phyloP scores from a whole-genome alignment of 306 rosid genomes.

The Hippophae gyantsensis region DNA sequence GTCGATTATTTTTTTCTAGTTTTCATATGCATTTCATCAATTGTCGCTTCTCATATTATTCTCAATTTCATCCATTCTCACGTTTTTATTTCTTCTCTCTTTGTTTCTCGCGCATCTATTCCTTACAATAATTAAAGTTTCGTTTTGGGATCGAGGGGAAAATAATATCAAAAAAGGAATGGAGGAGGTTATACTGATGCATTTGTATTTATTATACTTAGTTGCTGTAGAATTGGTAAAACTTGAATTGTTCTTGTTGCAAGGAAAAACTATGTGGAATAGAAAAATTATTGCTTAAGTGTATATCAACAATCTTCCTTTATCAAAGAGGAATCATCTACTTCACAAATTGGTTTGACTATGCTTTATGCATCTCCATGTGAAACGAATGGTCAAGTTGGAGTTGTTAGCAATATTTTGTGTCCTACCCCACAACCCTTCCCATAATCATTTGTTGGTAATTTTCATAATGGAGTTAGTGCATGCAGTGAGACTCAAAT shows the following conservation, averaged over 20 bases:
- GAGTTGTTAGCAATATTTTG: slow-evolving; percentile 52
- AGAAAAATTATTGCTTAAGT: slow-evolving; percentile 53
- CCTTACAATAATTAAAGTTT: slow-evolving; percentile 1
- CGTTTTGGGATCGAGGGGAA: background rate
- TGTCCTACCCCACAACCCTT: slow-evolving; percentile 46
- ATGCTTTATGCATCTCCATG: slow-evolving; percentile 54
- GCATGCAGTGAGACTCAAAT: slow-evolving; percentile 55
- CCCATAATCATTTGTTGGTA: slow-evolving; percentile 47
- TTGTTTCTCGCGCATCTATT: background rate
- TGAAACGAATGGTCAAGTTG: slow-evolving; percentile 64
- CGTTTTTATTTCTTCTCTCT: too few relatives aligned
- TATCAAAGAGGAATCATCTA: slow-evolving; percentile 70
- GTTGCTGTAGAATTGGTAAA: slow-evolving; percentile 10
- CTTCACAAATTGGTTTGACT: slow-evolving; percentile 57
- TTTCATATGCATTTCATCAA: too few relatives aligned
- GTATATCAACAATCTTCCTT: slow-evolving; percentile 54
- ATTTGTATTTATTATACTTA: background rate
- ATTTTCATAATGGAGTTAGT: slow-evolving; percentile 49
- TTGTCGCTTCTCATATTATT: too few relatives aligned
- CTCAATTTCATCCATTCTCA: too few relatives aligned
- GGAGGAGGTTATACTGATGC: background rate
- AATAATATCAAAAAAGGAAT: background rate
- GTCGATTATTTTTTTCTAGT: too few relatives aligned
- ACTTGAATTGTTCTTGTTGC: slow-evolving; percentile 26
- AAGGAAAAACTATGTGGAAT: slow-evolving; percentile 72